These are phyloP conservation scores for Lentinula lateritia DNA, from an alignment of 768 basidiomycete species.

Conservation along the genomic window DNA sequence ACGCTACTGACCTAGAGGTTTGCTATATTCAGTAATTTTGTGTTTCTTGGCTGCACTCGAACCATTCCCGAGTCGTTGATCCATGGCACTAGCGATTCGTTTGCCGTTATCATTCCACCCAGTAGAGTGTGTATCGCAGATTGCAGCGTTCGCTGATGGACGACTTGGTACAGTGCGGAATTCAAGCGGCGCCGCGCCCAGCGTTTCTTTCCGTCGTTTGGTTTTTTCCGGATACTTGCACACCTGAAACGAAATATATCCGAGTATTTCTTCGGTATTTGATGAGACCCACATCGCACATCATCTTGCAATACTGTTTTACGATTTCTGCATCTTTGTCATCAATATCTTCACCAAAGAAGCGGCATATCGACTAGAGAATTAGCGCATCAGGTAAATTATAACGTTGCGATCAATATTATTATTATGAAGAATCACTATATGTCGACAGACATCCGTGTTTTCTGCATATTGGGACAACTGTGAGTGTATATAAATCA, in stretches of 20 bases:
- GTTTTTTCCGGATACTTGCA: slow-evolving; percentile 77
- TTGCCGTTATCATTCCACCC: background rate
- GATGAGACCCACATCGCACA: slow-evolving; percentile 67
- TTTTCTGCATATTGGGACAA: slow-evolving; percentile 53
- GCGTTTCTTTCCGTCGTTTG: slow-evolving; percentile 36
- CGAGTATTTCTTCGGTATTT: background rate
- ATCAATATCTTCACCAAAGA: slow-evolving; percentile 72
- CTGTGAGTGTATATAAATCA: slow-evolving; percentile 12
- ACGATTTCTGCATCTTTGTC: slow-evolving; percentile 34
- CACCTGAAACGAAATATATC: slow-evolving; percentile 35
- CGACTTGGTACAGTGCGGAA: slow-evolving; percentile 19
- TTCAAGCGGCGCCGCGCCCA: slow-evolving; percentile 32
- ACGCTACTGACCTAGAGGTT: slow-evolving; percentile 23
- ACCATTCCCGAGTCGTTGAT: background rate
- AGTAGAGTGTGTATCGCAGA: background rate
- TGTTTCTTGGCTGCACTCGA: slow-evolving; percentile 6
- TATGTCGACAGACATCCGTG: slow-evolving; percentile 57
- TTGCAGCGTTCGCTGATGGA: background rate
- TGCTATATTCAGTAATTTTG: slow-evolving; percentile 21
- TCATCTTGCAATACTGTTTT: slow-evolving; percentile 56
- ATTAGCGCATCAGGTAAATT: background rate
- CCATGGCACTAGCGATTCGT: background rate
- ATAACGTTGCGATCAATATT: background rate
- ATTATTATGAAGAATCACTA: slow-evolving; percentile 36
- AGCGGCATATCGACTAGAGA: slow-evolving; percentile 64